Base-by-base conservation (phyloP, 2,329 filamentous ascomycete genomes). In the Beauveria medogensis region DNA sequence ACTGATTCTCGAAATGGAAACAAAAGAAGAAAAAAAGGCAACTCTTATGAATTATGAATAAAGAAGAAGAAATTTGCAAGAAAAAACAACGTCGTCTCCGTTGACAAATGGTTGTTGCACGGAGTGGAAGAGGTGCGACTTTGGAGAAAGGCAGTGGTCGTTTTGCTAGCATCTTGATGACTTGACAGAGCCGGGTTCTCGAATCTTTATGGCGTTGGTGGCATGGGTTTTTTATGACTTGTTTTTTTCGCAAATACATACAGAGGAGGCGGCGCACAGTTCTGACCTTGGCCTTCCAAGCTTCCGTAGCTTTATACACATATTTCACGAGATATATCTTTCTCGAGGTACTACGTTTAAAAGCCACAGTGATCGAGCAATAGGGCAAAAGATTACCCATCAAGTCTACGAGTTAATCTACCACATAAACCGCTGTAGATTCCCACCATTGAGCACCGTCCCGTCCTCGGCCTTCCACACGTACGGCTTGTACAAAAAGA, bases 391-490 rank as follows among this genome's bases (percentile, higher is more conserved):
- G 8, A 51, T 47, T 20, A 50, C 20, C 41, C 22, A 43, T 41
- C 26, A 48, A 51, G 20, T 16, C 16, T 26, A 20, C 6, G 24
- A 14, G 6, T 20, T 5, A 16, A 30, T 10, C 28, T 74, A 92
- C 89, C 89, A 95, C 85, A 95, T 90, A 71, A 95, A 95, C 58
- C 90, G 80, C 77, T 94, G 90, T 63, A 84, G 71, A 20, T 76
- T 77, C 3, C 84, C 85, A 0, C 69, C 76, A 51, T 86, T 83
- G 37, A 83, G 75, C 3, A 82, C 51, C 6, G 68, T 73, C 9
- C 83, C 83, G 28, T 81, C 77, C 57, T 78, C 77, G 1, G 75
- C 72, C 65, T 70, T 73, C 89, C 91, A 94, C 60, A 80, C 72
- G 64, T 90, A 94, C 0, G 85, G 85, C 67, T 80, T 79, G 60